phyloP scores from a whole-genome alignment of 352 stramenopile species.

The Pythium rishiriense region DNA sequence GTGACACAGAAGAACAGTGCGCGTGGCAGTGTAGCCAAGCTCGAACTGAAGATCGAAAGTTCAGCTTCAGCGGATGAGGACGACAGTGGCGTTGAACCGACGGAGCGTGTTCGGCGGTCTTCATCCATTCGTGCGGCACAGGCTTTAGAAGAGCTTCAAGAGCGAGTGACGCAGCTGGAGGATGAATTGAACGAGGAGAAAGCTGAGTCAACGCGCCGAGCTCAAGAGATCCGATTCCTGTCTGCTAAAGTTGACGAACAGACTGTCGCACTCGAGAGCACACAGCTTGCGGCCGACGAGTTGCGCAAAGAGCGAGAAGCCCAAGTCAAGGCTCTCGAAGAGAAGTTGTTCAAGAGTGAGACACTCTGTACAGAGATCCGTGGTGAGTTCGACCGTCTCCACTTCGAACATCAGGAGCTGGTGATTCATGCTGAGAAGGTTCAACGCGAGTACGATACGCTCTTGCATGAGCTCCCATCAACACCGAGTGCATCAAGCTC shows the following conservation, averaged over 20 bases:
- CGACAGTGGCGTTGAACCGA: conserved; percentile 12
- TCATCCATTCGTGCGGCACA: conserved; percentile 54
- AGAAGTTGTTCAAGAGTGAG: conserved; percentile 68
- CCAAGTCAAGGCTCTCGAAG: conserved; percentile 60
- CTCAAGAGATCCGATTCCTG: conserved; percentile 74
- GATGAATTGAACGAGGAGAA: conserved; percentile 83
- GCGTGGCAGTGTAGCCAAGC: conserved; percentile 15
- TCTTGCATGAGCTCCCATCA: conserved; percentile 57
- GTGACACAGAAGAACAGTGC: conserved; percentile 6
- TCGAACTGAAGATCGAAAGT: conserved; percentile 6
- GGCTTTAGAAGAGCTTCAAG: conserved; percentile 70
- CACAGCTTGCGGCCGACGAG: conserved; percentile 61
- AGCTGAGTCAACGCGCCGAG: conserved; percentile 68
- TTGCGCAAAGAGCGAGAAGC: conserved; percentile 69
- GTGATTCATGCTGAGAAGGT: conserved; percentile 77
- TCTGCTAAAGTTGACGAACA: conserved; percentile 69
- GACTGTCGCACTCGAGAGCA: conserved; percentile 51
- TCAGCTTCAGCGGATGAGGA: conserved; percentile 21
- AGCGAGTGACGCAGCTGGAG: conserved; percentile 67
- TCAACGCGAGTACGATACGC: conserved; percentile 64
- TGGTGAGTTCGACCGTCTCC: conserved; percentile 73
- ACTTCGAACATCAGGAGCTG: conserved; percentile 83
- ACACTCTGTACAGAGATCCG: conserved; percentile 54
- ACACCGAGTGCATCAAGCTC: conserved; percentile 7
- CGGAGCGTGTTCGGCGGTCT: conserved; percentile 29